Conservation (phyloP, 805 yeast genomes). For the Wickerhamiella vanderwaltii region DNA sequence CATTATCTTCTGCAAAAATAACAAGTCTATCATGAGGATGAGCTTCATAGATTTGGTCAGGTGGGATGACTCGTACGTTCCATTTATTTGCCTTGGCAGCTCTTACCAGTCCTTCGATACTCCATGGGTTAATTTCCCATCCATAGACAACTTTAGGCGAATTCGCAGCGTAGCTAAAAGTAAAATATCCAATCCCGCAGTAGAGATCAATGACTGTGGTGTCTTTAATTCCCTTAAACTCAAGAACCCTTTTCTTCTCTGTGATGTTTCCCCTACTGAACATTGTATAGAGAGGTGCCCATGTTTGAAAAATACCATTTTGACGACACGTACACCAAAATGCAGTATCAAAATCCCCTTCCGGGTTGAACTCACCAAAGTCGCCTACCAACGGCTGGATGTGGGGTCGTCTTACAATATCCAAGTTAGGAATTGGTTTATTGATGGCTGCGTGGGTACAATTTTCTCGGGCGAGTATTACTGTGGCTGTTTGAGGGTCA, state of each 20-base stretch:
- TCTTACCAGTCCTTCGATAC: constrained; percentile 52
- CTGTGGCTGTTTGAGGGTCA: constrained; percentile 10
- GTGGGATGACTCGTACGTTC: constrained; percentile 29
- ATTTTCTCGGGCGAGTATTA: constrained; percentile 22
- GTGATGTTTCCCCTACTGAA: constrained; percentile 77
- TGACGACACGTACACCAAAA: constrained; percentile 65
- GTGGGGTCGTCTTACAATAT: constrained; percentile 54
- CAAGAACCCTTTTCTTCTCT: constrained; percentile 57
- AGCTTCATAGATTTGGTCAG: constrained; percentile 26
- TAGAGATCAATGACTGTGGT: constrained; percentile 54
- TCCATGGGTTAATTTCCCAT: constrained; percentile 84
- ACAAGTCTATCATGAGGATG: constrained; percentile 29
- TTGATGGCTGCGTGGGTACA: constrained; percentile 58
- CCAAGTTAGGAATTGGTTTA: constrained; percentile 45
- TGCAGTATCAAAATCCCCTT: constrained; percentile 27
- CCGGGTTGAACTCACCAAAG: constrained; percentile 35
- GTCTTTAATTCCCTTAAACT: constrained; percentile 23
- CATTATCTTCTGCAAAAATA: constrained; percentile 56
- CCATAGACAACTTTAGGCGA: constrained; percentile 47
- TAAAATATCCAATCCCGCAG: constrained; percentile 79
- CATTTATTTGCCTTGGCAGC: constrained; percentile 41
- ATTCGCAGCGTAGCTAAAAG: constrained; percentile 49
- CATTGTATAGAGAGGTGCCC: constrained; percentile 85
- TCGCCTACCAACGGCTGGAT: constrained; percentile 51
- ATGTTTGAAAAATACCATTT: constrained; percentile 61